Conservation (phyloP, 208 protist species). For the Acanthamoeba triangularis region DNA sequence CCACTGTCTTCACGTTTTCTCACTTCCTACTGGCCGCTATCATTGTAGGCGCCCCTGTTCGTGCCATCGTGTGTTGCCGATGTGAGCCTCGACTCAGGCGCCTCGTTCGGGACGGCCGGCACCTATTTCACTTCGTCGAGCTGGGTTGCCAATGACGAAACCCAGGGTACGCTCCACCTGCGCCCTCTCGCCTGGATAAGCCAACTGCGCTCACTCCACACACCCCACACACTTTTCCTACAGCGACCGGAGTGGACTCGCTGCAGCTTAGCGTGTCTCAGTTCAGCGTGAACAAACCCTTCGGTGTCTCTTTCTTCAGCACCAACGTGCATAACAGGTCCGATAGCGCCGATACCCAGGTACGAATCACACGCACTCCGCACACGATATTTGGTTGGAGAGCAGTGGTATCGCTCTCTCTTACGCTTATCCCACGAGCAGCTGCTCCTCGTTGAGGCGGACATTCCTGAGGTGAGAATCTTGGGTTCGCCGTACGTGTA, state of each 20-base stretch:
- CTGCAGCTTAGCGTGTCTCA: neutral
- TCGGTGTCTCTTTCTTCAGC: neutral
- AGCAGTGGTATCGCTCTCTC: neutral
- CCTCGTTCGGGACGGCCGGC: neutral
- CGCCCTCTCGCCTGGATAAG: neutral
- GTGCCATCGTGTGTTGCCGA: neutral
- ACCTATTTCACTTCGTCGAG: neutral
- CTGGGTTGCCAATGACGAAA: neutral
- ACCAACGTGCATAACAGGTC: neutral
- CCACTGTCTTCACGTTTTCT: neutral
- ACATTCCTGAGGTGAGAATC: conserved; percentile 50
- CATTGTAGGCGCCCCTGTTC: neutral
- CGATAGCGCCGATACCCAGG: neutral
- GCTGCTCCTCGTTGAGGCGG: neutral
- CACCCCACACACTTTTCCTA: neutral
- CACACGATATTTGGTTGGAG: too few relatives aligned
- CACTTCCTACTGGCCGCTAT: neutral
- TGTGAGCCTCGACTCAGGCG: neutral
- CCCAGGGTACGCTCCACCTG: neutral
- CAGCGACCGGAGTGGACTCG: neutral
- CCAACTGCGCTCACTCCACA: neutral
- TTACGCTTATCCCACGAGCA: neutral
- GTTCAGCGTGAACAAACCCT: neutral
- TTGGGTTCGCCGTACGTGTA: neutral
- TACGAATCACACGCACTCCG: neutral